Conservation (phyloP, 2,329 filamentous ascomycete species). For the Botrytis porri region DNA sequence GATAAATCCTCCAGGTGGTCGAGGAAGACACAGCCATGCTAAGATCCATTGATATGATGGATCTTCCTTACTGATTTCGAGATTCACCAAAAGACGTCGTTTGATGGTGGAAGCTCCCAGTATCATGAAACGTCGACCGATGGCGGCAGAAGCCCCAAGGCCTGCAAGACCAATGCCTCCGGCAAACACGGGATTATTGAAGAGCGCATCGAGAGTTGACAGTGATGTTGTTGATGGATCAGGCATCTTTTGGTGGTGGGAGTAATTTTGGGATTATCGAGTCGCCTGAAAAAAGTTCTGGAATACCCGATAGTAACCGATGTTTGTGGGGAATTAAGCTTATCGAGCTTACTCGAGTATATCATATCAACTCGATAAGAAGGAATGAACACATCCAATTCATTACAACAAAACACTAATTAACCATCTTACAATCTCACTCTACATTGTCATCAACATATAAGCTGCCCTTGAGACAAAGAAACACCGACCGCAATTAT, state of each 20-base stretch:
- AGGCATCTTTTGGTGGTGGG: conserved; percentile 5
- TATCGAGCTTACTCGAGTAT: not conserved
- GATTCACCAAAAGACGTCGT: conserved; percentile 84
- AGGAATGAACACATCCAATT: not conserved
- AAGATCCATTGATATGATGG: conserved; percentile 92
- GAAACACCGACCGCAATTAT: not conserved
- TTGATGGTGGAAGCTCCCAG: conserved; percentile 71
- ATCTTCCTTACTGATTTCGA: conserved; percentile 94
- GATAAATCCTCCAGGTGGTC: conserved; percentile 49
- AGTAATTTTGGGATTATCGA: not conserved
- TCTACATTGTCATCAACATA: not conserved
- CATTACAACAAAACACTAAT: not conserved
- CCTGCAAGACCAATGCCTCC: conserved; percentile 88
- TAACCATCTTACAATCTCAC: not conserved
- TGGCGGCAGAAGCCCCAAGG: conserved; percentile 75
- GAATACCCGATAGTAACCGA: conserved; percentile 8
- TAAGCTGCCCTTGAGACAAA: not conserved
- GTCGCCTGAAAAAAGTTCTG: conserved; percentile 2
- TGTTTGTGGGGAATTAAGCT: not conserved
- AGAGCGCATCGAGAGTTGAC: conserved; percentile 55
- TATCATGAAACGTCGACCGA: conserved; percentile 75
- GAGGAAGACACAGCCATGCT: conserved; percentile 87
- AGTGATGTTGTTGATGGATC: conserved; percentile 25
- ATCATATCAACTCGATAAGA: not conserved
- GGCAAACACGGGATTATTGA: conserved; percentile 62